Conservation (phyloP, 2,329 filamentous ascomycete species). For the Aciculosporium take region DNA sequence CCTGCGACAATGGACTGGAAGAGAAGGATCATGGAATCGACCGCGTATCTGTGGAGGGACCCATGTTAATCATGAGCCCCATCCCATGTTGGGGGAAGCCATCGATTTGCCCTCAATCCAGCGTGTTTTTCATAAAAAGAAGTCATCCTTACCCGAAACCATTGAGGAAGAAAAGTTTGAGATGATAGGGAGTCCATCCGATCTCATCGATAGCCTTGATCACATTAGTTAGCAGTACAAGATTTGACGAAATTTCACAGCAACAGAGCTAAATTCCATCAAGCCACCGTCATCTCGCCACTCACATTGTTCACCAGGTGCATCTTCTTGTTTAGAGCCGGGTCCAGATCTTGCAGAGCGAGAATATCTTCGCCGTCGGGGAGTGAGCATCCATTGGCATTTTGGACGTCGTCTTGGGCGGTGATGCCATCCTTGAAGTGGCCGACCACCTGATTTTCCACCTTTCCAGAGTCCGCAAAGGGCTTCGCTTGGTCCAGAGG, state of each 20-base stretch:
- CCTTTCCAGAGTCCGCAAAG: conserved; percentile 4
- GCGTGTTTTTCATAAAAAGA: background rate
- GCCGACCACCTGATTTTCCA: conserved; percentile 8
- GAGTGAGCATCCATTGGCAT: conserved; percentile 11
- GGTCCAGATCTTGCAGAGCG: conserved; percentile 42
- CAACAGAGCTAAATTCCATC: background rate
- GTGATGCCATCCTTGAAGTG: background rate
- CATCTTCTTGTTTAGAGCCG: conserved; percentile 52
- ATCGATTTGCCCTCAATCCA: background rate
- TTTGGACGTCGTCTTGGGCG: conserved; percentile 5
- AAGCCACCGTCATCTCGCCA: conserved; percentile 3
- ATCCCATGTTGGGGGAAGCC: background rate
- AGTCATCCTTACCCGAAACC: conserved; percentile 34
- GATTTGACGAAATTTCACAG: background rate
- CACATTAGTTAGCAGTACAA: background rate
- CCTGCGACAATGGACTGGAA: conserved; percentile 49
- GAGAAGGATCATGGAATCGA: conserved; percentile 32
- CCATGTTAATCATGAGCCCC: background rate
- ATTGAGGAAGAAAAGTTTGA: conserved; percentile 47
- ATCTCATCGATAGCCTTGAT: conserved; percentile 40
- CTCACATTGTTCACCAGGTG: conserved; percentile 52
- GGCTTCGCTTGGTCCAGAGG: background rate
- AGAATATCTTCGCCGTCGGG: conserved; percentile 34
- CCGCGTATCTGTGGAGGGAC: conserved; percentile 25
- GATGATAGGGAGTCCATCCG: conserved; percentile 44